These are phyloP conservation scores for Asterophora lycoperdoides DNA, from an alignment of 768 basidiomycete genomes.

Conservation along the genomic window DNA sequence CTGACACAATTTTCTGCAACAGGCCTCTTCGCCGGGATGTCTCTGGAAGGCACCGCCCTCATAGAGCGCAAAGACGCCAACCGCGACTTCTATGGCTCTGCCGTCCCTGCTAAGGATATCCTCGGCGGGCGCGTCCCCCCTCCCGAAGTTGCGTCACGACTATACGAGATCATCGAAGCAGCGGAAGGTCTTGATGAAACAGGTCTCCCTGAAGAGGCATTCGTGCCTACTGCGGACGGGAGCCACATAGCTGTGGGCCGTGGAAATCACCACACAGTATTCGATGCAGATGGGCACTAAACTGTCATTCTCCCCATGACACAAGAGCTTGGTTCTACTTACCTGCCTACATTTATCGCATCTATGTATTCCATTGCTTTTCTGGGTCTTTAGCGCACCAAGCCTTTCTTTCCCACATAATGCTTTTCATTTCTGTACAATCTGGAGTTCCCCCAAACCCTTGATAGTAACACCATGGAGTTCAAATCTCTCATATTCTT, in stretches of 20 bases:
- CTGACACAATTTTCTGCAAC: too few relatives aligned
- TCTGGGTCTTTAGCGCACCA: not conserved
- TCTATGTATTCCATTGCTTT: not conserved
- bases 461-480: too few relatives aligned
- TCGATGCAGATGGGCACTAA: conserved; percentile 65
- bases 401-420: not conserved
- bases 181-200: conserved; percentile 90
- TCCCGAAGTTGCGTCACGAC: conserved; percentile 88
- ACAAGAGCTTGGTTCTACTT: too few relatives aligned
- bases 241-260: conserved; percentile 48
- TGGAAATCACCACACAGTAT: conserved; percentile 58
- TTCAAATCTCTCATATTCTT: too few relatives aligned
- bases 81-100: conserved; percentile 92
- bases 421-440: conserved; percentile 5
- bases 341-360: not conserved
- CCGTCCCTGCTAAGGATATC: conserved; percentile 85
- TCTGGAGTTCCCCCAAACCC: not conserved
- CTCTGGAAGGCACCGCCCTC: conserved; percentile 89
- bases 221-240: conserved; percentile 67
- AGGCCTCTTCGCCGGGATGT: conserved; percentile 94
- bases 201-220: conserved; percentile 72
- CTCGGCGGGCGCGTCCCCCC: conserved; percentile 92
- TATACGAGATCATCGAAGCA: conserved; percentile 97
- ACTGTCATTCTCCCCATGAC: not conserved
- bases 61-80: conserved; percentile 97